phyloP scores from a whole-genome alignment of 805 yeast species.

The Teunomyces stri region DNA sequence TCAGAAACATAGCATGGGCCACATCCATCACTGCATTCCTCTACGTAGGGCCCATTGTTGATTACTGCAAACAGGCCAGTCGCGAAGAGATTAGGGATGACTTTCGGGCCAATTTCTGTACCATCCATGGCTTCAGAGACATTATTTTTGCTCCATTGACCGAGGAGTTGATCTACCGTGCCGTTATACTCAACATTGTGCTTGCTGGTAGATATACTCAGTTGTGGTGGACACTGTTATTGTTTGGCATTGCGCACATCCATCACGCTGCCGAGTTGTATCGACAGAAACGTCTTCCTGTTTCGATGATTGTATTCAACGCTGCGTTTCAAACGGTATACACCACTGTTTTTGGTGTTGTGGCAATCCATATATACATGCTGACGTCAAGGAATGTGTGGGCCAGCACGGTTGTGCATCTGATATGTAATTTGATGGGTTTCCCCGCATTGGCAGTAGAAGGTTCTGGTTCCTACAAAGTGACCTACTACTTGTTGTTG shows the following conservation, averaged over 20 bases:
- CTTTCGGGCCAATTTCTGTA: slow-evolving; percentile 16
- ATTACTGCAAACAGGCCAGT: slow-evolving; percentile 9
- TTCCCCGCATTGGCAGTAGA: slow-evolving; percentile 46
- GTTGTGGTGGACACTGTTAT: slow-evolving; percentile 47
- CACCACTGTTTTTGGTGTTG: slow-evolving; percentile 69
- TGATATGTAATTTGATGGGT: slow-evolving; percentile 68
- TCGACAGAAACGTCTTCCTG: slow-evolving; percentile 19
- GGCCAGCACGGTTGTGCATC: slow-evolving; percentile 58
- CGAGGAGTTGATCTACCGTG: slow-evolving; percentile 72
- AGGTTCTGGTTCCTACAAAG: slow-evolving; percentile 15
- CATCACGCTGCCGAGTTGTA: slow-evolving; percentile 64
- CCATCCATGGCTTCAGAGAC: slow-evolving; percentile 51
- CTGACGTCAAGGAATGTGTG: slow-evolving; percentile 48
- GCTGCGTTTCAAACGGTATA: slow-evolving; percentile 55
- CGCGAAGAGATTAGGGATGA: slow-evolving; percentile 12
- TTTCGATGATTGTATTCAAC: slow-evolving; percentile 29
- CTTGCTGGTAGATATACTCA: not conserved
- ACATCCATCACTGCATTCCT: slow-evolving; percentile 12
- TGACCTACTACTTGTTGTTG: slow-evolving; percentile 38
- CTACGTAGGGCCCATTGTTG: slow-evolving; percentile 19
- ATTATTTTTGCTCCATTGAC: slow-evolving; percentile 70
- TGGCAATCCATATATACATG: slow-evolving; percentile 58
- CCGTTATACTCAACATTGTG: slow-evolving; percentile 35
- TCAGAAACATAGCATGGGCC: slow-evolving; percentile 12
- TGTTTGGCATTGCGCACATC: slow-evolving; percentile 76